Base-by-base conservation (phyloP, 2,329 filamentous ascomycete species). In the Xylaria sp. region DNA sequence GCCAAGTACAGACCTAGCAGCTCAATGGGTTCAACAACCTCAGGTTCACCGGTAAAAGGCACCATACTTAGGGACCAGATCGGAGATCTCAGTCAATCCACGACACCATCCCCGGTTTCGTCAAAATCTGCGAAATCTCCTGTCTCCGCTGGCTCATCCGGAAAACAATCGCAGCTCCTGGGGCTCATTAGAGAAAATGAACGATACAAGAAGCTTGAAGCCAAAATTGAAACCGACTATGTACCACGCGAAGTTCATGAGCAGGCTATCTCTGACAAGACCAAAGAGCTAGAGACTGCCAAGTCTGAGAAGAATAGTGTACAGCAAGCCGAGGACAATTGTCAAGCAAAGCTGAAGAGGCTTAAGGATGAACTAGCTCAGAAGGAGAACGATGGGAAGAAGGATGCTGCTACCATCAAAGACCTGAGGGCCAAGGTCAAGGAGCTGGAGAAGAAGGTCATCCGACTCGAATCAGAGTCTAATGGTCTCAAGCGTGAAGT, bases 401-500 rank as follows among this genome's bases (percentile, higher is more conserved):
- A 60, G 9, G 63, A 64, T 19, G 23, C 15, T 4, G 49, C 31
- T 2, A 42, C 37, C 19, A 51, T 42, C 25, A 47, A 52, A 33
- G 37, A 58, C 11, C 45, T 54, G 1, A 23, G 57, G 28, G 21
- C 43, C 1, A 50, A 31, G 28, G 61, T 63, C 25, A 42, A 4
- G 14, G 59, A 49, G 2, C 25, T 67, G 31, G 54, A 58, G 46
- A 46, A 55, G 40, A 46, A 61, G 31, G 28, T 54, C 40, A 19
- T 19, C 11, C 31, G 28, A 23, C 45, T 47, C 28, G 58, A 64
- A 7, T n/a, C 14, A 7, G 45, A 31, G 21, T 31, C 46, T 9
- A 49, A 9, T 6, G 19, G 3, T 8, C 5, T 42, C 31, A 43
- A 33, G 51, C 15, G 4, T 6, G 42, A 52, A 15, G 3, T 14